These are phyloP conservation scores for Amanita rimosa DNA, from an alignment of 768 basidiomycete genomes.

Conservation along the genomic window DNA sequence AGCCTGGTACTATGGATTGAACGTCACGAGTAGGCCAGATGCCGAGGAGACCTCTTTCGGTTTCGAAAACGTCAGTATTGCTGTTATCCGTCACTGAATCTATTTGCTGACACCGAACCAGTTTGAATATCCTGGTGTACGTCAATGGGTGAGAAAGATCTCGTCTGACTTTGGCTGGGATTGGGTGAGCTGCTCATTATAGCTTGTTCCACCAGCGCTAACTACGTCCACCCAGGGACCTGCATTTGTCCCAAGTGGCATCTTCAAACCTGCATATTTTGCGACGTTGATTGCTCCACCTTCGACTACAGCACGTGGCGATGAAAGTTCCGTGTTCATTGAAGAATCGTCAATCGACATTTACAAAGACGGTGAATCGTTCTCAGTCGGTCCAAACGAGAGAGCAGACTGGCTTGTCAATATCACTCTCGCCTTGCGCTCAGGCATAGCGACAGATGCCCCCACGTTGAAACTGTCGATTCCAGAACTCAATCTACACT, in stretches of 20 bases:
- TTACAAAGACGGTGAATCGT: constrained; percentile 38
- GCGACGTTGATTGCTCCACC: constrained; percentile 24
- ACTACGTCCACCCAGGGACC: constrained; percentile 27
- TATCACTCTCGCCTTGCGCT: constrained; percentile 37
- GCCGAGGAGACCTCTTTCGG: constrained; percentile 30
- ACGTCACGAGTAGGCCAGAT: constrained; percentile 38
- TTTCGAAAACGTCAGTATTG: constrained; percentile 19
- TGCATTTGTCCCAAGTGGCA: constrained; percentile 44
- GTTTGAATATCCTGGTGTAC: constrained; percentile 40
- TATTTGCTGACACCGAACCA: constrained; percentile 9
- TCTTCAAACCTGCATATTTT: constrained; percentile 45
- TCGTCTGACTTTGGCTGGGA: constrained; percentile 53
- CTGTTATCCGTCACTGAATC: neutral
- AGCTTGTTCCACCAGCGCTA: neutral
- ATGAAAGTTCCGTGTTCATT: constrained; percentile 23
- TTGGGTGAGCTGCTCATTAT: constrained; percentile 29
- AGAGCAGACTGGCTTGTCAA: constrained; percentile 45
- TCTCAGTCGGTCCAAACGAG: constrained; percentile 31
- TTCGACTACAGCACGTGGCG: constrained; percentile 8
- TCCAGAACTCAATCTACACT: constrained; percentile 33
- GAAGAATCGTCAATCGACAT: constrained; percentile 46
- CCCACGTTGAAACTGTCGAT: constrained; percentile 32
- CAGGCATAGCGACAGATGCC: constrained; percentile 20
- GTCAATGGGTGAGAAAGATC: constrained; percentile 38
- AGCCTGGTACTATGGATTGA: constrained; percentile 40